Evolutionary conservation across 139 green algal genomes (phyloP).

Genomic region (Chlorella sp.): DNA sequence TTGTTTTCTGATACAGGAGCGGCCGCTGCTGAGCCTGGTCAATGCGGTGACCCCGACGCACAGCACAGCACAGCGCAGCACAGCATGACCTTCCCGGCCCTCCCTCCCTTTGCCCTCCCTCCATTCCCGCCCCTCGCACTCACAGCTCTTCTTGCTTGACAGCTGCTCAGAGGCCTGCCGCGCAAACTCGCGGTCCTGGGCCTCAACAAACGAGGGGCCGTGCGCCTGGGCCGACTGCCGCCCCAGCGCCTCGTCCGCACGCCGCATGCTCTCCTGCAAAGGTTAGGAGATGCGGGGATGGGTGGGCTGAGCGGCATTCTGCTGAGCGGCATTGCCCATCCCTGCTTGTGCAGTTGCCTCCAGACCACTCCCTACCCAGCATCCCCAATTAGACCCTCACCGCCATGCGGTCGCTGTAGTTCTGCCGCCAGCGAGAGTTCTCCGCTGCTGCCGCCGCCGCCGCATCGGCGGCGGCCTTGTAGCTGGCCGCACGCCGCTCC

Average conservation of each 20-base stretch:
- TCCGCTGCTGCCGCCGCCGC: neutral
- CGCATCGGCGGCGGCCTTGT: neutral
- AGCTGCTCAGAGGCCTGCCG: neutral
- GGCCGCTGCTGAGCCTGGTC: too few relatives aligned
- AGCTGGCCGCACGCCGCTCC: too few relatives aligned
- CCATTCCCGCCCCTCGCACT: neutral
- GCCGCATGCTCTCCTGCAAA: conserved; percentile 27
- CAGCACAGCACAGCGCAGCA: too few relatives aligned
- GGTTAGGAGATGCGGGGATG: too few relatives aligned
- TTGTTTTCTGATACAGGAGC: too few relatives aligned
- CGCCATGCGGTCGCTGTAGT: conserved; percentile 15
- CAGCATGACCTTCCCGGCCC: too few relatives aligned
- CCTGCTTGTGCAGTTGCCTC: too few relatives aligned
- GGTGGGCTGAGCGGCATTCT: too few relatives aligned
- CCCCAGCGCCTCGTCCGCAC: neutral
- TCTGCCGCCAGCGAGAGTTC: conserved; percentile 26
- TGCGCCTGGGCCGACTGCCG: neutral
- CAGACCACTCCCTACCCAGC: too few relatives aligned
- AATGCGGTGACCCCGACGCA: too few relatives aligned
- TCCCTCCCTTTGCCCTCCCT: too few relatives aligned
- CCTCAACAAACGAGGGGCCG: conserved; percentile 17
- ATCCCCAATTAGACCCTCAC: neutral
- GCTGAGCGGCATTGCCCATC: too few relatives aligned
- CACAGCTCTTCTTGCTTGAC: conserved; percentile 28
- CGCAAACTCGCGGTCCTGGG: conserved; percentile 1